Percentiles rank a stretch among this genome's conserved stretches.
phyloP scores from a whole-genome alignment of 2,329 filamentous ascomycete species.

The Zopfia rhizophila region DNA sequence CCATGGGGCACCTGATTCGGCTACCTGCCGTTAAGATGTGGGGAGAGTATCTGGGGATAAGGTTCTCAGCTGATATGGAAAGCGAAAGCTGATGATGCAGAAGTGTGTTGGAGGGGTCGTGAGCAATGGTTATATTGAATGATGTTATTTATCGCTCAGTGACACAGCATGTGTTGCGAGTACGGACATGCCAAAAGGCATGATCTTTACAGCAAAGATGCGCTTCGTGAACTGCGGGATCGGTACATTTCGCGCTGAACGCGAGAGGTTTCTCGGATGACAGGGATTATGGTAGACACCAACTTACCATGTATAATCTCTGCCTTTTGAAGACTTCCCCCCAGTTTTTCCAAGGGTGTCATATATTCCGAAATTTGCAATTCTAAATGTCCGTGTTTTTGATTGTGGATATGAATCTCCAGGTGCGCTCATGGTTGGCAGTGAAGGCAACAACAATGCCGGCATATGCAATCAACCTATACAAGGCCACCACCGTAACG shows the following conservation, averaged over 20 bases:
- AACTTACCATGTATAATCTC: no score
- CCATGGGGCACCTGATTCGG: neutral
- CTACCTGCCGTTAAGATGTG: neutral
- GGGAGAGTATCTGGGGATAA: neutral
- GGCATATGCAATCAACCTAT: no score
- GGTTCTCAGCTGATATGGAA: conserved; percentile 15
- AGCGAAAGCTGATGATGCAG: neutral
- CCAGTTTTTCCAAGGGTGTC: no score
- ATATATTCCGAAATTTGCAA: no score
- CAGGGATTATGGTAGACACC: no score
- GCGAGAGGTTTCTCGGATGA: no score
- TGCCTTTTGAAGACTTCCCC: no score
- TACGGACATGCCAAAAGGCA: conserved; percentile 9
- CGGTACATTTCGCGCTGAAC: no score
- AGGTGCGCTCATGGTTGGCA: no score
- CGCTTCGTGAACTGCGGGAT: conserved; percentile 5
- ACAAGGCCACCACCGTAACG: no score
- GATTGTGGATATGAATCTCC: neutral
- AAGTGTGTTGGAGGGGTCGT: neutral
- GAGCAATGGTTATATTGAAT: neutral
- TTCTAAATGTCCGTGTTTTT: no score
- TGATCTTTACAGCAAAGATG: neutral
- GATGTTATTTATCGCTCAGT: conserved; percentile 2
- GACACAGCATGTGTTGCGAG: conserved; percentile 2
- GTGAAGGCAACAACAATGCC: no score